phyloP scores from a whole-genome alignment of 352 stramenopile species.

The Pythium grandisporangium region DNA sequence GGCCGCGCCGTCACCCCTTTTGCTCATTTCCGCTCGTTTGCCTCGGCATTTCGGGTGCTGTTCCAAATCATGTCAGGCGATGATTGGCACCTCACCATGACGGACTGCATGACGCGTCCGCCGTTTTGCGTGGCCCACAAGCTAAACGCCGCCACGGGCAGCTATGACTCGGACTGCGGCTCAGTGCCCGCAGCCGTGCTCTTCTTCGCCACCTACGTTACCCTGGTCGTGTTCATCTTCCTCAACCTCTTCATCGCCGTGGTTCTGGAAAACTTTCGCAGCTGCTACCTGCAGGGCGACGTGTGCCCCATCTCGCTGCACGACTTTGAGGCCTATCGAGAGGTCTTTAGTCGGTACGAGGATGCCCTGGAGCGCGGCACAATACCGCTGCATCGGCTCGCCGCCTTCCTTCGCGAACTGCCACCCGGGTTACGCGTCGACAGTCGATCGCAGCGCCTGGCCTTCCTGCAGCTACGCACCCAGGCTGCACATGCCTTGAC shows the following conservation, averaged over 20 bases:
- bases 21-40: constrained; percentile 65
- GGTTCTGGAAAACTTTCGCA: constrained; percentile 77
- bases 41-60: constrained; percentile 47
- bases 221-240: constrained; percentile 72
- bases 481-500: constrained; percentile 56
- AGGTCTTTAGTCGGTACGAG: constrained; percentile 61
- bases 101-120: constrained; percentile 54
- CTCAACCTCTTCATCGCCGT: constrained; percentile 80
- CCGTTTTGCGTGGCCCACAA: constrained; percentile 54
- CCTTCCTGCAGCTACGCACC: constrained; percentile 60
- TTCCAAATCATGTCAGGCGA: constrained; percentile 81
- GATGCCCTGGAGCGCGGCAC: constrained; percentile 38
- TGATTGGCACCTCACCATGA: constrained; percentile 79
- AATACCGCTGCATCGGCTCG: constrained; percentile 63
- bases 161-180: constrained; percentile 52
- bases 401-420: constrained; percentile 42
- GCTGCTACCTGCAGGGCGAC: constrained; percentile 68
- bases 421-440: constrained; percentile 42
- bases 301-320: constrained; percentile 63
- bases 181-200: constrained; percentile 25
- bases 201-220: constrained; percentile 72
- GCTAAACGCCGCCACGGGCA: constrained; percentile 17
- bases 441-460: constrained; percentile 23
- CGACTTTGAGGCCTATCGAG: constrained; percentile 67
- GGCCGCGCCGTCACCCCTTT: constrained; percentile 52